Conservation (phyloP, 2,329 filamentous ascomycete species). For the Calonectria multiphialidica region DNA sequence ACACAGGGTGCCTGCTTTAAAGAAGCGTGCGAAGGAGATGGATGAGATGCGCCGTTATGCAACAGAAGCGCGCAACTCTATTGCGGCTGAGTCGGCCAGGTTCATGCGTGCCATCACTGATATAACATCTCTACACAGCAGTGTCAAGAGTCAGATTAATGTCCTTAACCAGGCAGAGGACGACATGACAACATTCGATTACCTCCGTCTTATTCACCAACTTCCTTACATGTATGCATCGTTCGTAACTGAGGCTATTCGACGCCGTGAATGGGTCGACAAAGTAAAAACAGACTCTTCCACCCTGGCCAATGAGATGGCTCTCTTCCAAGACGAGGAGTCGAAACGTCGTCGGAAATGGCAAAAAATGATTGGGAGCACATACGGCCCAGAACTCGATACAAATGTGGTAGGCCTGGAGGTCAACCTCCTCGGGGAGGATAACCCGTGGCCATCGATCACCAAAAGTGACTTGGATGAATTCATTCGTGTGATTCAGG, state of each 20-base stretch:
- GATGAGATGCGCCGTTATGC: conserved; percentile 69
- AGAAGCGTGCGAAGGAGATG: conserved; percentile 70
- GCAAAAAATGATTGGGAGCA: conserved; percentile 86
- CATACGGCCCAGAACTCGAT: conserved; percentile 77
- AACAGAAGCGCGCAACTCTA: conserved; percentile 75
- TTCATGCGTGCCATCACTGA: conserved; percentile 87
- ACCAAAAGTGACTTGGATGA: conserved; percentile 81
- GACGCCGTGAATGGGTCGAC: conserved; percentile 89
- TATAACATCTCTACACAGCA: conserved; percentile 81
- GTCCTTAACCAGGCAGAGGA: conserved; percentile 80
- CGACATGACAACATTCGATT: conserved; percentile 83
- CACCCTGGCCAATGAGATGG: conserved; percentile 92
- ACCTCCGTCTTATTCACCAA: conserved; percentile 82
- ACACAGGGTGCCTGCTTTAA: conserved; percentile 69
- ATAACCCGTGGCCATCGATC: conserved; percentile 83
- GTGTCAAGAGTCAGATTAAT: conserved; percentile 79
- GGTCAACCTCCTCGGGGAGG: conserved; percentile 85
- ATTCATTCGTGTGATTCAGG: conserved; percentile 76
- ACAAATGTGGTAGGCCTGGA: conserved; percentile 82
- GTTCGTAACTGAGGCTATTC: conserved; percentile 86
- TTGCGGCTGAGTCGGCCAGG: conserved; percentile 73
- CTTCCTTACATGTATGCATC: conserved; percentile 92
- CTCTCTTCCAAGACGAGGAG: conserved; percentile 92
- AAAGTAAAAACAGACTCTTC: conserved; percentile 91
- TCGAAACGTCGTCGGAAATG: conserved; percentile 89